Percentiles rank a stretch among this genome's conserved stretches.
These are phyloP conservation scores for Vigna nakashimae DNA, from an alignment of 306 rosid species.

Conservation along the genomic window DNA sequence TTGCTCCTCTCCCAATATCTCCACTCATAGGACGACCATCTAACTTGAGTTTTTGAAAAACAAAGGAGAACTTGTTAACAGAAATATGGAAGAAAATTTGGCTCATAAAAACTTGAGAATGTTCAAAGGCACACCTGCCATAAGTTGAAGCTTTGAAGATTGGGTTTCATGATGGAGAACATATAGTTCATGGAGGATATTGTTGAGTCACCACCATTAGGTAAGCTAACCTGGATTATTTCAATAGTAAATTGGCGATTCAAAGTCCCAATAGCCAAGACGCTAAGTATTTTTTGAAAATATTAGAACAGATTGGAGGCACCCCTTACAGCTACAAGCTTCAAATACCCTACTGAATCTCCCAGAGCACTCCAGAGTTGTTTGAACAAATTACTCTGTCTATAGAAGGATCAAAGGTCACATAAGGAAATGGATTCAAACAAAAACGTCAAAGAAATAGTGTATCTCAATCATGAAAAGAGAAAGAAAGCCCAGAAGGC, in stretches of 20 bases:
- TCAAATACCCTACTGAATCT: constrained; percentile 64
- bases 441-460: constrained; percentile 13
- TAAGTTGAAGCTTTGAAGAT: constrained; percentile 67
- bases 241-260: constrained; percentile 9
- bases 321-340: constrained; percentile 72
- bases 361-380: constrained; percentile 82
- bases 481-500: constrained; percentile 7
- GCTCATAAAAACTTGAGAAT: constrained; percentile 31
- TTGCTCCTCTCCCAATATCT: constrained; percentile 92
- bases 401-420: constrained; percentile 41
- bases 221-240: constrained; percentile 79
- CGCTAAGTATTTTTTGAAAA: constrained; percentile 16
- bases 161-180: constrained; percentile 75
- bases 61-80: constrained; percentile 39
- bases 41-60: constrained; percentile 59
- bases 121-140: constrained; percentile 77
- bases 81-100: constrained; percentile 27
- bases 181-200: constrained; percentile 71
- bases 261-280: constrained; percentile 30
- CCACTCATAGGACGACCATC: constrained; percentile 99
- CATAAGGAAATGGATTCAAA: constrained; percentile 30
- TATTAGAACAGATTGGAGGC: constrained; percentile 20
- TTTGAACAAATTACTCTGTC: constrained; percentile 64
- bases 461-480: constrained; percentile 15
- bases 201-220: constrained; percentile 73